These are phyloP conservation scores for Suhomyces sp. DNA, from an alignment of 805 yeast genomes.

Conservation along the genomic window DNA sequence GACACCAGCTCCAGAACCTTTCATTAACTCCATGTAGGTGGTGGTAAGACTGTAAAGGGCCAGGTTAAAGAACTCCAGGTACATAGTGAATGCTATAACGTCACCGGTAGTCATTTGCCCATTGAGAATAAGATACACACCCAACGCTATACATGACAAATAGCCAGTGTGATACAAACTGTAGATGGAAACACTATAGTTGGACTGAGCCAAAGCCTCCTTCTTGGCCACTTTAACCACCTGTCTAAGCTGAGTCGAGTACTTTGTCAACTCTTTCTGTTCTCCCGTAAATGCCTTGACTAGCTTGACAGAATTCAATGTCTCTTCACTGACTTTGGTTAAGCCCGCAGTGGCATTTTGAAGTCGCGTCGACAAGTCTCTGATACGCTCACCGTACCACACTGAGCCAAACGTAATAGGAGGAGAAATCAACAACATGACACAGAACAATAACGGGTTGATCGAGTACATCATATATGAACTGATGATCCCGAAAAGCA, in stretches of 20 bases:
- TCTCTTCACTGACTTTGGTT: constrained; percentile 43
- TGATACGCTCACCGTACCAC: constrained; percentile 44
- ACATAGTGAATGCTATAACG: constrained; percentile 46
- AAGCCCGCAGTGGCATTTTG: constrained; percentile 46
- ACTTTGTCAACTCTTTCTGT: constrained; percentile 38
- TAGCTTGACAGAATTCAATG: constrained; percentile 40
- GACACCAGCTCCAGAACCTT: constrained; percentile 46
- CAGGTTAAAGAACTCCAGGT: constrained; percentile 42
- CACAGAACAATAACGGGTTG: constrained; percentile 41
- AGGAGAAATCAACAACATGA: constrained; percentile 44
- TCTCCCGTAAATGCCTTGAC: constrained; percentile 46
- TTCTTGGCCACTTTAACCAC: constrained; percentile 41
- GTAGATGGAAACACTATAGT: constrained; percentile 42
- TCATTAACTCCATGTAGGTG: constrained; percentile 45
- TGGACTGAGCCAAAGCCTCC: constrained; percentile 45
- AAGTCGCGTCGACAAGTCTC: constrained; percentile 37
- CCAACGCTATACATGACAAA: constrained; percentile 41
- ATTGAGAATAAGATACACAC: constrained; percentile 39
- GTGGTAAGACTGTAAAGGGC: constrained; percentile 45
- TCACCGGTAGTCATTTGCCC: constrained; percentile 48
- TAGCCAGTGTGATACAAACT: constrained; percentile 42
- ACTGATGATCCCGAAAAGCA: constrained; percentile 39
- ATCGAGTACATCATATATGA: constrained; percentile 45
- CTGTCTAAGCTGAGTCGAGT: constrained; percentile 36
- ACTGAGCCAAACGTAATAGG: constrained; percentile 45